Evolutionary conservation across 805 yeast genomes (phyloP), one percentile per base, ranked within the genome.

Genomic region (Pachysolen tannophilus): DNA sequence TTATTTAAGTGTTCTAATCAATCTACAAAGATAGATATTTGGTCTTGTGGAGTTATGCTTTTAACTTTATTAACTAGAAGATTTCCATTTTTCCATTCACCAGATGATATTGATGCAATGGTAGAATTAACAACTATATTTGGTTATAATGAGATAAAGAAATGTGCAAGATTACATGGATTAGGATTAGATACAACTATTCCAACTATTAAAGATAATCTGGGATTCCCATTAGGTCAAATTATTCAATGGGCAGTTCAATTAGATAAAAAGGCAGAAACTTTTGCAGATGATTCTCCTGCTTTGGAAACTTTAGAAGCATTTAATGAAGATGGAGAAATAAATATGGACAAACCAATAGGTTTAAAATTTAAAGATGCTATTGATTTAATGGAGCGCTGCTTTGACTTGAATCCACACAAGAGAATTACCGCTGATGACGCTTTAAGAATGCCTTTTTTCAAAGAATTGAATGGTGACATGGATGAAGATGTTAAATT

Each of bases 31-130:
- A 75, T 87, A 29, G 97, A 87, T 55, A 72, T 85, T 7, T 87
- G 97, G 97, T 80, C 95, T 1, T 94, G 86, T 0, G 97, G 96
- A 2, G 86, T 87, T 9, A 82, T 88, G 41, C 68, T 90, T 21
- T 62, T 90, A 46, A 82, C 95, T 21, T 64, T 90, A 42, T 53
- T 92, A 18, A 56, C 84, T 2, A 65, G 92, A 47, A 67, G 94
- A 47, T 90, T 88, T 56, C 97, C 98, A 5, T 81, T 92, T 50
- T 92, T 92, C 63, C 86, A 86, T 52, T 87, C 97, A 2, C 78
- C 84, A 5, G 97, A 90, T 57, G 98, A 92, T 53, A 76, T 78
- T 3, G 97, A 92, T 48, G 95, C 97, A 0, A 55, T 90, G 33
- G 70, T 88, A 23, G 98, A 92, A 53, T 63, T 90, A 24, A 77